Base-by-base conservation (phyloP, 2,329 filamentous ascomycete genomes). In the Neopestalotiopsis clavispora region DNA sequence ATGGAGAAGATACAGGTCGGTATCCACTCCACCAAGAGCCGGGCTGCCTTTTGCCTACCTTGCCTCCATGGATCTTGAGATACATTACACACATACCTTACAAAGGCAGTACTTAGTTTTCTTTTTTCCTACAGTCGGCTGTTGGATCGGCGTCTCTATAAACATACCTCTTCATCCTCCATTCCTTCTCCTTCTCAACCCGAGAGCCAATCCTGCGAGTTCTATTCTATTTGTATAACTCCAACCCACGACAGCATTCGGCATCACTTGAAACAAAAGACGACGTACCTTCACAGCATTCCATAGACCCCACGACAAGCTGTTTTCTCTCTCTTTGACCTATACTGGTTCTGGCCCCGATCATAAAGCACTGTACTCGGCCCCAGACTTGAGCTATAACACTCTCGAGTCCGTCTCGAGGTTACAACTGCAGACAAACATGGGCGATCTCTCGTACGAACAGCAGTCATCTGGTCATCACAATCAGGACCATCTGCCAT, bases 371-470 rank as follows among this genome's bases (percentile, higher is more conserved):
- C 68, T 61, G 68, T 38, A 42, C 40, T 67, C 57, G 64, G 52
- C 66, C 52, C 75, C 71, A 57, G 68, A 72, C 69, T 68, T 69
- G 32, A 52, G 67, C 57, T 69, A 68, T 45, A 68, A 66, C 65
- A 57, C 67, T 20, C 30, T 59, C 17, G 66, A 70, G 67, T 63
- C 67, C 9, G 65, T 71, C 65, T 58, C 67, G 20, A 71, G 34
- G 34, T 40, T 62, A 12, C n/a, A 62, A 34, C 30, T 67, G 32
- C 65, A 70, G 49, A 64, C 73, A 67, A 69, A 72, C 66, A 78
- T 78, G 76, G 75, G 74, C 59, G 74, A 76, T 61, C 70, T 69
- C 58, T 52, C 66, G 17, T 77, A 77, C 66, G 71, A 73, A 67
- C 69, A 74, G 28, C 59, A 71, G 9, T 71, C 71, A 66, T 69